Evolutionary conservation across 257 asterid genomes (phyloP), one percentile per base, ranked within the genome.

Genomic region (Lycium barbarum): DNA sequence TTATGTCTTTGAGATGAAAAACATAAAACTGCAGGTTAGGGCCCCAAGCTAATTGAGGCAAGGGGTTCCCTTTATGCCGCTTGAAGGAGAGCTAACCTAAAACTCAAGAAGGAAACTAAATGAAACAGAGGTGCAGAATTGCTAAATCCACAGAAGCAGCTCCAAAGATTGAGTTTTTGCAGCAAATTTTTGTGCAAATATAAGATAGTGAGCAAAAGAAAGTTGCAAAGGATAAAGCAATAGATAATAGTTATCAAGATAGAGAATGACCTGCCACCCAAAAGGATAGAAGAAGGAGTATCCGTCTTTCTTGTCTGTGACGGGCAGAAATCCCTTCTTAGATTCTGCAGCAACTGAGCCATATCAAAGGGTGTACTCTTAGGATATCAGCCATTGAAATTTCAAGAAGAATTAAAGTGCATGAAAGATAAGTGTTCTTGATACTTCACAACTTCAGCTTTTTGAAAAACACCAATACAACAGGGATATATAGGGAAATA

Each of bases 291-390:
- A 83, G 85, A 95, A 94, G 59, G 91, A 86, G 88, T 95, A 95
- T 57, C 98, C 98, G 57, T 95, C 98, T 86, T 93, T 94, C 87
- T 91, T 93, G 91, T 95, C 99, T 20, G 91, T 90, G 88, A 93
- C 94, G 7, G 89, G 55, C 84, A 91, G 87, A 88, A 93, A 95
- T 81, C 98, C 98, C 88, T 95, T 93, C 90, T 92, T 93, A 83
- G 88, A 45, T 92, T 95, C 98, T 92, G 97, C 95, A 90, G 98
- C 97, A 92, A 94, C 99, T 95, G 97, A 94, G 88, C 85, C 91
- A 92, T 83, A 91, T 90, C 92, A 94, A 92, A 82, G 78, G 66
- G 87, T 83, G 89, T 87, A 88, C 80, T 80, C 89, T 90, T 88
- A 90, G 94, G 90, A 86, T 86, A 71, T 88, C 93, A 87, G 88